These are phyloP conservation scores for Aspergillus mulundensis DNA, from an alignment of 495 filamentous ascomycete species.

Conservation along the genomic window DNA sequence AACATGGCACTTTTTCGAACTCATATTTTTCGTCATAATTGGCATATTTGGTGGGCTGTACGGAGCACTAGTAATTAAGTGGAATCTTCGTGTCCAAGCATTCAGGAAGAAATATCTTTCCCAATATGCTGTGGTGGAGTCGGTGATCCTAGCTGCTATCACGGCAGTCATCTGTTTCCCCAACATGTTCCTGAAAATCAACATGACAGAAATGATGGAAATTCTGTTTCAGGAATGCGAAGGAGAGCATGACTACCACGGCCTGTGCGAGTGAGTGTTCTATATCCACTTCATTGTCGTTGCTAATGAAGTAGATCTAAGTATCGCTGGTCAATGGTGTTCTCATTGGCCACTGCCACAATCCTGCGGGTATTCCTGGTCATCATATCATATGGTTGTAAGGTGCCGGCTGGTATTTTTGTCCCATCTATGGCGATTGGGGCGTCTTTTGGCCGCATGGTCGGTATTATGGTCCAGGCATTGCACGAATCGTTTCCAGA, in stretches of 20 bases:
- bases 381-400: conserved; percentile 96
- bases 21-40: conserved; percentile 86
- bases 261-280: conserved; percentile 71
- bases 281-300: background rate
- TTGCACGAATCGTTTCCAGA: conserved; percentile 78
- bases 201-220: conserved; percentile 99
- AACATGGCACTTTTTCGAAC: conserved; percentile 95
- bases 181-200: conserved; percentile 92
- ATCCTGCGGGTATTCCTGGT: conserved; percentile 78
- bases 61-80: conserved; percentile 96
- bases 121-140: conserved; percentile 82
- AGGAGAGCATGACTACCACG: conserved; percentile 85
- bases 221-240: conserved; percentile 95
- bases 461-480: conserved; percentile 92
- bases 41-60: conserved; percentile 94
- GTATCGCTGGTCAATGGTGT: conserved; percentile 73
- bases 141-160: conserved; percentile 71
- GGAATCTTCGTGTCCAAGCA: conserved; percentile 86
- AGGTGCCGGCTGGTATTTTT: conserved; percentile 95
- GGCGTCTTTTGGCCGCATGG: conserved; percentile 85
- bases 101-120: conserved; percentile 93
- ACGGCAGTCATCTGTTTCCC: conserved; percentile 94
- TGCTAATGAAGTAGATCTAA: conserved; percentile 39
- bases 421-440: conserved; percentile 98
- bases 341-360: conserved; percentile 77